Conservation (phyloP, 352 stramenopile species). For the Phytophthora melonis region DNA sequence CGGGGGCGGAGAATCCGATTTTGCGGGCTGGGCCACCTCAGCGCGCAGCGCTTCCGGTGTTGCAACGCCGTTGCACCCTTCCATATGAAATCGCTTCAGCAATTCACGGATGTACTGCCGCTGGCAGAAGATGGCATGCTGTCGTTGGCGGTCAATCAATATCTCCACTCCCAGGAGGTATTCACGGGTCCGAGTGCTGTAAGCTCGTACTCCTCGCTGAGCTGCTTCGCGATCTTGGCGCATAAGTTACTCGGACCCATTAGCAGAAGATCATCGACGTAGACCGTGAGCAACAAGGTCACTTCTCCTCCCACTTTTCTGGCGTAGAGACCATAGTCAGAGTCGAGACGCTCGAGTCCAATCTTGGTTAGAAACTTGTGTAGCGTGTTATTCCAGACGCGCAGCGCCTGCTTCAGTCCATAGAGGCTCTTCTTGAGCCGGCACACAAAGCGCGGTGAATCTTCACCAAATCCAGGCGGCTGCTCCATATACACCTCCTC, state of each 20-base stretch:
- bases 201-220: constrained; percentile 17
- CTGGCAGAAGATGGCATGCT: constrained; percentile 1
- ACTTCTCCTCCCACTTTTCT: constrained; percentile 1
- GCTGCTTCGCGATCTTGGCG: background rate
- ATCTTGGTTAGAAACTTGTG: constrained; percentile 11
- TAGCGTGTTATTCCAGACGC: constrained; percentile 19
- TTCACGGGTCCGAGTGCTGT: constrained; percentile 29
- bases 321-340: constrained; percentile 16
- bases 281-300: constrained; percentile 7
- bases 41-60: background rate
- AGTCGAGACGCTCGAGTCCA: constrained; percentile 7
- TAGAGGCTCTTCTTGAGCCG: background rate
- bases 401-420: constrained; percentile 3
- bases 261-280: constrained; percentile 18
- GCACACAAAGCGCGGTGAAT: background rate
- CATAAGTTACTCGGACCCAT: constrained; percentile 4
- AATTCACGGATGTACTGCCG: constrained; percentile 7
- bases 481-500: constrained; percentile 10
- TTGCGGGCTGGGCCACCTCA: constrained; percentile 3
- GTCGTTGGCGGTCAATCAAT: constrained; percentile 2
- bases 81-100: background rate
- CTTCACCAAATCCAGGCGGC: constrained; percentile 3
- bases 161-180: constrained; percentile 13
- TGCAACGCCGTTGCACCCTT: background rate
- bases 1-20: background rate